These are phyloP conservation scores for Apiospora kogelbergensis DNA, from an alignment of 2,329 filamentous ascomycete genomes.

Conservation along the genomic window DNA sequence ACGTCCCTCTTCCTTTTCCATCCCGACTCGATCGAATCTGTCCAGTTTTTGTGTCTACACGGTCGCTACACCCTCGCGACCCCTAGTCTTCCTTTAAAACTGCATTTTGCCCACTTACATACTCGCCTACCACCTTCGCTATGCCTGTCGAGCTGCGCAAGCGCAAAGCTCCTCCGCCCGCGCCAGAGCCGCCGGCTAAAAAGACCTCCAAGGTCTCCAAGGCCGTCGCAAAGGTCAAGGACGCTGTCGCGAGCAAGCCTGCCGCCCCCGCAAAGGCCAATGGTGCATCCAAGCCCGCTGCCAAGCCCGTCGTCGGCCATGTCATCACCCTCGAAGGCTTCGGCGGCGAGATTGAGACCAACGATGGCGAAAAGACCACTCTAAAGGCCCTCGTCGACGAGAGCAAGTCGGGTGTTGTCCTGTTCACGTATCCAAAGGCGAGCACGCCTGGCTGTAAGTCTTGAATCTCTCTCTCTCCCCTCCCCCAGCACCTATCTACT, in stretches of 20 bases:
- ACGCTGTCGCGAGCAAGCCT: constrained; percentile 30
- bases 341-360: constrained; percentile 75
- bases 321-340: constrained; percentile 58
- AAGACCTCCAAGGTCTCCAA: constrained; percentile 41
- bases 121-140: constrained; percentile 15
- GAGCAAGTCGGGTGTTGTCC: constrained; percentile 81
- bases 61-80: constrained; percentile 23
- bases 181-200: constrained; percentile 37
- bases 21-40: constrained; percentile 15
- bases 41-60: constrained; percentile 11
- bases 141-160: constrained; percentile 47
- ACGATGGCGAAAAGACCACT: constrained; percentile 79
- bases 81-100: constrained; percentile 12
- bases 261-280: constrained; percentile 21
- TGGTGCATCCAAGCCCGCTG: constrained; percentile 15
- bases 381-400: constrained; percentile 78
- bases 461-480: constrained; percentile 13
- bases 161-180: constrained; percentile 42
- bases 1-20: constrained; percentile 20
- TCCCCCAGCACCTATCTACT: background rate
- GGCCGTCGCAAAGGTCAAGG: constrained; percentile 36
- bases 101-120: constrained; percentile 10
- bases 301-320: constrained; percentile 53
- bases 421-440: constrained; percentile 95
- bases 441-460: constrained; percentile 90